Base-by-base conservation (phyloP, 2,329 filamentous ascomycete genomes). In the Arthrobotrys sinensis region DNA sequence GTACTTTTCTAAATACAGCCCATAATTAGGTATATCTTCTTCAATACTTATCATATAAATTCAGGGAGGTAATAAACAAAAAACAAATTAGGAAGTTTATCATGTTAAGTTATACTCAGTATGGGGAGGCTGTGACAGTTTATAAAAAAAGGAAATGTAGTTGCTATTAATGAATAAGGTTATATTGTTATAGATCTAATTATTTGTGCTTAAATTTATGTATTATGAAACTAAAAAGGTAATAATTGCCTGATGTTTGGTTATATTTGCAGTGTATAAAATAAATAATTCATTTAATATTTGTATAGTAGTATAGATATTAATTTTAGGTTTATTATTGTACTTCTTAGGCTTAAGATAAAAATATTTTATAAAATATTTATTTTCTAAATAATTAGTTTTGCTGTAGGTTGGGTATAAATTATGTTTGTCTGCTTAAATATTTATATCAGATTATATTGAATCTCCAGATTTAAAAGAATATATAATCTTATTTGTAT, bases 311-410 rank as follows among this genome's bases (percentile, higher is more conserved):
- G n/a, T 14, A 67, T 48, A 48, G 24, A 32, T 40, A 45, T 55
- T 66, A 55, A 64, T 53, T 38, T n/a, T 21, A 32, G 12, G 66
- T 12, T 64, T 24, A 14, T 21, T 71, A 38, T 45, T 52, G 4
- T 55, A 34, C 36, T 32, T 71, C 45, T 65, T 66, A 28, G 19
- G 32, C 10, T n/a, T n/a, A n/a, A n/a, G n/a, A n/a, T n/a, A n/a
- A n/a, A n/a, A n/a, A n/a, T n/a, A n/a, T n/a, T n/a, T n/a, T n/a
- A n/a, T n/a, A n/a, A n/a, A n/a, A n/a, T n/a, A n/a, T n/a, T n/a
- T n/a, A n/a, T n/a, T n/a, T n/a, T n/a, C n/a, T n/a, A n/a, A n/a
- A n/a, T n/a, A n/a, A n/a, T n/a, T n/a, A n/a, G n/a, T n/a, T n/a
- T 24, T 24, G 10, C 10, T 24, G 10, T 50, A 50, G 10, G 10